Conservation (phyloP, 306 rosid species). For the Fragaria iinumae region DNA sequence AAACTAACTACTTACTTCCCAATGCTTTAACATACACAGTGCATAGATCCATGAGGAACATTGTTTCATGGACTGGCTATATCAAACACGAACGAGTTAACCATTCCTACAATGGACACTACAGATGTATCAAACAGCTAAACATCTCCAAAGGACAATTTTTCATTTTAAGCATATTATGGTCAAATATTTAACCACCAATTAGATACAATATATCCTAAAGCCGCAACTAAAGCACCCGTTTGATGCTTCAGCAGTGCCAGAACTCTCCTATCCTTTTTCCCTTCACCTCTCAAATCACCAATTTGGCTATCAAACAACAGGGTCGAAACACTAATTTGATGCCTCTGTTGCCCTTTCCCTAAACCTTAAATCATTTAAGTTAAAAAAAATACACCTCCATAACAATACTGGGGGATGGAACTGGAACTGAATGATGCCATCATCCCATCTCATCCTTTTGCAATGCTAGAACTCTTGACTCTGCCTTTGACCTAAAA, state of each 20-base stretch:
- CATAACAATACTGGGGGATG: not conserved
- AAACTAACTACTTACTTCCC: no score
- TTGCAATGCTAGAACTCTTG: not conserved
- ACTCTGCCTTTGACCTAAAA: not conserved
- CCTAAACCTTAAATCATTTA: not conserved
- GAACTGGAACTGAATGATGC: not conserved
- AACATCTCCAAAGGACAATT: not conserved
- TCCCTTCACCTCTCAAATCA: not conserved
- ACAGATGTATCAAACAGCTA: not conserved
- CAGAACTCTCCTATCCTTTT: not conserved
- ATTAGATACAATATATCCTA: slow-evolving; percentile 9
- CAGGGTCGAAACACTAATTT: not conserved
- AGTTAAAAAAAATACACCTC: not conserved
- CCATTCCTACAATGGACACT: not conserved
- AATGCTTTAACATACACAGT: no score
- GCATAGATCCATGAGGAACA: not conserved
- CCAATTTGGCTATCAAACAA: not conserved
- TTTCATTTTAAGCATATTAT: not conserved
- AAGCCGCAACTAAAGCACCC: not conserved
- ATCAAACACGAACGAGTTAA: not conserved
- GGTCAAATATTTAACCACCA: not conserved
- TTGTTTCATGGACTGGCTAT: not conserved
- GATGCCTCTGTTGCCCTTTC: not conserved
- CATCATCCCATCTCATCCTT: not conserved
- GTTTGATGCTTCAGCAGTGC: not conserved